Conservation (phyloP, 2,329 filamentous ascomycete species). For the Penicillium sclerotiorum region DNA sequence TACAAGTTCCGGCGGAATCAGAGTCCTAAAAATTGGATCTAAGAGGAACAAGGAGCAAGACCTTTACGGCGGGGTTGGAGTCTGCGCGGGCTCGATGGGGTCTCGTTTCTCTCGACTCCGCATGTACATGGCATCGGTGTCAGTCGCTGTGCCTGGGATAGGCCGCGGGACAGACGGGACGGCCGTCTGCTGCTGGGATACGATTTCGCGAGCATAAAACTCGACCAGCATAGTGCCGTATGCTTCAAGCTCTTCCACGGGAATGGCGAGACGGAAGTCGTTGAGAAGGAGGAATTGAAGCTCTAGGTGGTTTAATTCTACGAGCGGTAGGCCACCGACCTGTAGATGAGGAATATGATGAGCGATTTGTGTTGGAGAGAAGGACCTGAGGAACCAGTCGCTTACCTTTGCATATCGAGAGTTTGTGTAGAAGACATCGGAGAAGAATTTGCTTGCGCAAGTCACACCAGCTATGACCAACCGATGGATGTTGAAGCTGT, state of each 20-base stretch:
- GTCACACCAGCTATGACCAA: conserved; percentile 96
- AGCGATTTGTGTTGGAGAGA: too few relatives aligned
- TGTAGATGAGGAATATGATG: conserved; percentile 42
- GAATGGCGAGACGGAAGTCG: conserved; percentile 90
- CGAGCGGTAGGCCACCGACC: conserved; percentile 90
- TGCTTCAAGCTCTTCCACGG: conserved; percentile 92
- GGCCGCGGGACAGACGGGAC: conserved; percentile 24
- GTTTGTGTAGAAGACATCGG: conserved; percentile 98
- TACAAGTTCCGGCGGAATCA: neutral
- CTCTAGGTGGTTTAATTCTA: conserved; percentile 93
- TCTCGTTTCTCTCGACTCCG: conserved; percentile 30
- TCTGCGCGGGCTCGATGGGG: conserved; percentile 32
- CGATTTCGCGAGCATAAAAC: conserved; percentile 91
- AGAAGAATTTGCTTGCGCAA: conserved; percentile 99
- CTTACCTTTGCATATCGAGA: conserved; percentile 97
- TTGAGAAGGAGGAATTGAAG: conserved; percentile 94
- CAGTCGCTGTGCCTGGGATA: conserved; percentile 18
- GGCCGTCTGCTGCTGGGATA: conserved; percentile 60
- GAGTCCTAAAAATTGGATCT: too few relatives aligned
- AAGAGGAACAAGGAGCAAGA: too few relatives aligned
- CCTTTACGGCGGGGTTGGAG: conserved; percentile 37
- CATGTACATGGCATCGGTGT: conserved; percentile 39
- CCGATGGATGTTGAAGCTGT: conserved; percentile 98
- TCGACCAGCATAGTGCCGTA: conserved; percentile 99
- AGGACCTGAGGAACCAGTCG: conserved; percentile 18